Evolutionary conservation across 768 basidiomycete species (phyloP).

Genomic region (Amyloporia xantha): DNA sequence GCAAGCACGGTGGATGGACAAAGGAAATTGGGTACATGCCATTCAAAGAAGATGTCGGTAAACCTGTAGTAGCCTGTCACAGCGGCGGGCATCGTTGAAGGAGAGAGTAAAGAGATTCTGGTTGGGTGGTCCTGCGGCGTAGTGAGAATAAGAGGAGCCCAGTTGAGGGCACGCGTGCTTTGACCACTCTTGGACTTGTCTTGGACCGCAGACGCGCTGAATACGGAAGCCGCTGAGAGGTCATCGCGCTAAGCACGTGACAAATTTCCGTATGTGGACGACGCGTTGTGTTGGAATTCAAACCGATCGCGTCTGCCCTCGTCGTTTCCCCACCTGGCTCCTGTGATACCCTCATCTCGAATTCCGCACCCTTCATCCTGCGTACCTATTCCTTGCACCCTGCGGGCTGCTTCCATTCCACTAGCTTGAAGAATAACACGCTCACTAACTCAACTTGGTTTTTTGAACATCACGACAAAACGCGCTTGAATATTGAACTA

Average conservation of each 20-base stretch:
- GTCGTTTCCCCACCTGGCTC: neutral
- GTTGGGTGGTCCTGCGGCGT: no score
- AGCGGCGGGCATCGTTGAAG: conserved; percentile 17
- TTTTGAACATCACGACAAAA: neutral
- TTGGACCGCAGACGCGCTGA: no score
- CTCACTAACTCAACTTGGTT: conserved; percentile 12
- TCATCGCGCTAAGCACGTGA: neutral
- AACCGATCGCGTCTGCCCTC: neutral
- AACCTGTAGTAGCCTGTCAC: conserved; percentile 73
- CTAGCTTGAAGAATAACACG: no score
- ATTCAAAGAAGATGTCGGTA: conserved; percentile 81
- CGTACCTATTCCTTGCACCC: neutral
- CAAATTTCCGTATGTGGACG: conserved; percentile 14
- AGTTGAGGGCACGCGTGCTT: no score
- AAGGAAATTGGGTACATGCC: conserved; percentile 34
- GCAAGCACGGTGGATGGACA: no score
- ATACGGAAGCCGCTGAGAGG: no score
- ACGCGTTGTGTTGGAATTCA: conserved; percentile 12
- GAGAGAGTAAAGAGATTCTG: conserved; percentile 4
- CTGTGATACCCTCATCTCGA: conserved; percentile 1
- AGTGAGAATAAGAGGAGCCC: conserved; percentile 1
- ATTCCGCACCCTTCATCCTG: neutral
- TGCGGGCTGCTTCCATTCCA: no score
- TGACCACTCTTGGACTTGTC: no score
- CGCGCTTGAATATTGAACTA: neutral